Base-by-base conservation (phyloP, 2,329 filamentous ascomycete species). In the Colletotrichum aenigma region DNA sequence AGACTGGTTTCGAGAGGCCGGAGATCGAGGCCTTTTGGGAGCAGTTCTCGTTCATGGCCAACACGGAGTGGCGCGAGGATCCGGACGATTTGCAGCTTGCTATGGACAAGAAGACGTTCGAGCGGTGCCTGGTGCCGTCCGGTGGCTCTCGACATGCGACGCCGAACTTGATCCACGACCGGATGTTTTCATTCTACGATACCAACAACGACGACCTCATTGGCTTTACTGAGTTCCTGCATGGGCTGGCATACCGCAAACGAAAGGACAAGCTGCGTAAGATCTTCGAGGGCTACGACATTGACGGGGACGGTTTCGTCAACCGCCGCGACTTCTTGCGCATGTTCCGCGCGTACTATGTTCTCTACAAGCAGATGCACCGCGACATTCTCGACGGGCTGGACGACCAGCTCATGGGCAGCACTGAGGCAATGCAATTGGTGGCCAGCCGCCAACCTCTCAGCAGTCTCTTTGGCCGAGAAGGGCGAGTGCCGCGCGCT, bases 181-280 rank as follows among this genome's bases (percentile, higher is more conserved):
- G 97, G 79, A 97, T 98, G 91, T 99, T 98, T 85, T 92, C 94
- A 66, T 98, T 98, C 83, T 99, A 98, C 83, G 97, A 99, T 84
- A 94, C 93, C 36, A 96, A 98, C 83, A 90, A 92, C 56, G 95
- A 99, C 82, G 94, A 94, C 26, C 87, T 98, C 9, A 98, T 99
- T 80, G 94, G 95, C 9, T 98, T 99, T 79, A 91, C 95, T 65
- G 97, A 99, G 82, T 99, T 98, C 81, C 86, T 98, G 28, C 92
- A 94, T 73, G 97, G 95, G 1, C 88, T 98, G 64, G 93, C 95
- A 6, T 93, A 92, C 79, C 87, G 91, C 32, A 93, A 92, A 79
- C 87, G 90, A 73, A 92, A 94, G 79, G 92, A 95, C 79, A 93
- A 94, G 77, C 88, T 96, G 56, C 88, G 86, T 73, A 91, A 93